Evolutionary conservation across 176 grass and related monocot genomes (phyloP).

Genomic region (Bothriochloa decipiens): DNA sequence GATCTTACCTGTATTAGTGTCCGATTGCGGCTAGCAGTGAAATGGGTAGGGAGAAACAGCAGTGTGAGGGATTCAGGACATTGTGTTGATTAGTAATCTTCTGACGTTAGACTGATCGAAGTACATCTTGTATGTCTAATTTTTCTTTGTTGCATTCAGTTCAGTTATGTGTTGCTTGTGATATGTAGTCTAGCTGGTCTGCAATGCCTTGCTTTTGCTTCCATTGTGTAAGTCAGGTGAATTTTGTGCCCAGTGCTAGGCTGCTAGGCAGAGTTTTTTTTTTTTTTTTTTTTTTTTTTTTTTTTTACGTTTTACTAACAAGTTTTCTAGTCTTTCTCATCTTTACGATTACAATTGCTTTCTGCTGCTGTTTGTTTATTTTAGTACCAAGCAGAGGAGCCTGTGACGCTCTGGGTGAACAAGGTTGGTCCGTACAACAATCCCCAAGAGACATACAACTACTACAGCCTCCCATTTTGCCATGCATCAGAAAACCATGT

Average conservation of each 20-base stretch:
- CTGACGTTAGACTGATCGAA: not conserved
- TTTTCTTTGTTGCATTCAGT: not conserved
- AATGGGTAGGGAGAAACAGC: not conserved
- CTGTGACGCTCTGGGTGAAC: slow-evolving; percentile 91
- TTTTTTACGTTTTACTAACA: slow-evolving; percentile 7
- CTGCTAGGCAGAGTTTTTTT: too few relatives aligned
- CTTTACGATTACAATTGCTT: not conserved
- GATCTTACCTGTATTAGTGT: slow-evolving; percentile 17
- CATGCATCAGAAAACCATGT: slow-evolving; percentile 70
- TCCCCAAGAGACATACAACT: slow-evolving; percentile 95
- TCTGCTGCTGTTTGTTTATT: slow-evolving; percentile 10
- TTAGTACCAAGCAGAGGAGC: slow-evolving; percentile 75
- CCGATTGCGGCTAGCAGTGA: not conserved
- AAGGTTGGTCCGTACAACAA: slow-evolving; percentile 98
- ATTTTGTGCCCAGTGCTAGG: not conserved
- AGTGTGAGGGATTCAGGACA: not conserved
- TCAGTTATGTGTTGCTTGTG: not conserved
- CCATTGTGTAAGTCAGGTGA: not conserved
- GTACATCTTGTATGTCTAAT: not conserved
- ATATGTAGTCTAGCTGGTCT: not conserved
- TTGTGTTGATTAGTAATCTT: not conserved
- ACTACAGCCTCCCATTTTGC: slow-evolving; percentile 94
- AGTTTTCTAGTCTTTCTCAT: not conserved
- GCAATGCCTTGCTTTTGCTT: not conserved
- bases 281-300: too few relatives aligned